A percentile compares a stretch with the other conserved stretches of the same genome.
phyloP scores from a whole-genome alignment of 1,284 basidiomycete genomes.

The Rhodotorula sp. region DNA sequence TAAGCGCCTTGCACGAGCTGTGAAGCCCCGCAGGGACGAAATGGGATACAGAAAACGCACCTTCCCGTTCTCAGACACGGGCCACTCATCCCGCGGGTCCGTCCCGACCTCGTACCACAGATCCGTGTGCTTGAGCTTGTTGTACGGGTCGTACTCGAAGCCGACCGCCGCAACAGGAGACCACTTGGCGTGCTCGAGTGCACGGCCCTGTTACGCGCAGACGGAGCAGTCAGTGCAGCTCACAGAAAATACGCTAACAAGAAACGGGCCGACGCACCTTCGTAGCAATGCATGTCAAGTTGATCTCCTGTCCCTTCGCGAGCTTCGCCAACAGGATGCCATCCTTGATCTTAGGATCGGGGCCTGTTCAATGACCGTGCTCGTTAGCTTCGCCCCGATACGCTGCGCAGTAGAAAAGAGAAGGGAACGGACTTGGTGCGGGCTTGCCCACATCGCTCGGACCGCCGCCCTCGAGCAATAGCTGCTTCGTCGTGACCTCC shows the following conservation, averaged over 20 bases:
- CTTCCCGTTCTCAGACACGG: constrained; percentile 40
- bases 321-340: constrained; percentile 85
- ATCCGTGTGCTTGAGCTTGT: constrained; percentile 91
- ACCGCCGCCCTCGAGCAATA: constrained; percentile 59
- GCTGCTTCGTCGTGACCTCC: constrained; percentile 76
- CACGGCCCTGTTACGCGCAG: constrained; percentile 71
- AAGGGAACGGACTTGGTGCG: constrained; percentile 20
- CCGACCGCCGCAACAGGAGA: constrained; percentile 92
- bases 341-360: constrained; percentile 39
- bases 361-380: neutral
- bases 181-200: constrained; percentile 99
- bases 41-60: constrained; percentile 40
- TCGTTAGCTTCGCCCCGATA: neutral
- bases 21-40: too few species aligned
- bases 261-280: constrained; percentile 63
- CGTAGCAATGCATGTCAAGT: constrained; percentile 83
- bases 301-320: constrained; percentile 89
- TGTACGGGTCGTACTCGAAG: constrained; percentile 98
- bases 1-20: constrained; percentile 60
- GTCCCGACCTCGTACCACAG: constrained; percentile 85
- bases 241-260: neutral
- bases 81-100: constrained; percentile 47
- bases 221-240: too few species aligned
- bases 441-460: constrained; percentile 51
- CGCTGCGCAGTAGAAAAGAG: neutral